Percentiles rank a stretch among this genome's conserved stretches.
These are phyloP conservation scores for Alloteropsis semialata DNA, from an alignment of 176 grass and related monocot species.

Conservation along the genomic window DNA sequence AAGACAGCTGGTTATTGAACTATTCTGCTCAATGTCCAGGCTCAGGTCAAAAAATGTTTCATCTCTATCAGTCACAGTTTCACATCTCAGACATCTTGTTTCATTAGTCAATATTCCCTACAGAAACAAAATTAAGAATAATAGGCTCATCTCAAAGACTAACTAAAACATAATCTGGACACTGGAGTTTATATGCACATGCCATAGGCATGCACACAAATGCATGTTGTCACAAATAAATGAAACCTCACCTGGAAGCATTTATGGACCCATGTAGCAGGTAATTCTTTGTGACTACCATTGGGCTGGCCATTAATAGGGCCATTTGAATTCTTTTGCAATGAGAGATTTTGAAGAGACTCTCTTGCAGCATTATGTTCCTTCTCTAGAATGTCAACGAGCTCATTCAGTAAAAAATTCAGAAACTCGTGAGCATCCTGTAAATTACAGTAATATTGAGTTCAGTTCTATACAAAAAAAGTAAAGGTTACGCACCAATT, in stretches of 20 bases:
- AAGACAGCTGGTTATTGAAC: slow-evolving; percentile 94
- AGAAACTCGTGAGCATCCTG: slow-evolving; percentile 99
- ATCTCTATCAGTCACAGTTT: slow-evolving; percentile 97
- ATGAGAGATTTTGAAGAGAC: slow-evolving; percentile 42
- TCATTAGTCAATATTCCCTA: slow-evolving; percentile 98
- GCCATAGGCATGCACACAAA: neutral
- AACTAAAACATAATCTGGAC: neutral
- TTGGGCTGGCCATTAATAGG: slow-evolving; percentile 47
- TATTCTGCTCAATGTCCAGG: slow-evolving; percentile 98
- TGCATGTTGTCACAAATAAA: slow-evolving; percentile 4
- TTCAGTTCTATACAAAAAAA: slow-evolving; percentile 6
- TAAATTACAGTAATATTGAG: slow-evolving; percentile 24
- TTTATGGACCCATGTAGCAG: slow-evolving; percentile 86
- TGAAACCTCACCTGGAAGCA: slow-evolving; percentile 73
- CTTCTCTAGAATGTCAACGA: slow-evolving; percentile 97
- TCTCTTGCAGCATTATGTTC: slow-evolving; percentile 57
- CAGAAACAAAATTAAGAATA: slow-evolving; percentile 15
- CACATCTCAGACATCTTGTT: slow-evolving; percentile 92
- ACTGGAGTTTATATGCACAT: neutral
- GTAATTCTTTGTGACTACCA: slow-evolving; percentile 69
- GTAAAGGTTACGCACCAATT: neutral
- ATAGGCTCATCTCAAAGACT: slow-evolving; percentile 15
- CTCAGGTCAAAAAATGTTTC: slow-evolving; percentile 99
- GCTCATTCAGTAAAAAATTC: slow-evolving; percentile 96
- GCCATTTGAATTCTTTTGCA: slow-evolving; percentile 58